These are phyloP conservation scores for Cubamyces lactineus DNA, from an alignment of 768 basidiomycete species.

Conservation along the genomic window DNA sequence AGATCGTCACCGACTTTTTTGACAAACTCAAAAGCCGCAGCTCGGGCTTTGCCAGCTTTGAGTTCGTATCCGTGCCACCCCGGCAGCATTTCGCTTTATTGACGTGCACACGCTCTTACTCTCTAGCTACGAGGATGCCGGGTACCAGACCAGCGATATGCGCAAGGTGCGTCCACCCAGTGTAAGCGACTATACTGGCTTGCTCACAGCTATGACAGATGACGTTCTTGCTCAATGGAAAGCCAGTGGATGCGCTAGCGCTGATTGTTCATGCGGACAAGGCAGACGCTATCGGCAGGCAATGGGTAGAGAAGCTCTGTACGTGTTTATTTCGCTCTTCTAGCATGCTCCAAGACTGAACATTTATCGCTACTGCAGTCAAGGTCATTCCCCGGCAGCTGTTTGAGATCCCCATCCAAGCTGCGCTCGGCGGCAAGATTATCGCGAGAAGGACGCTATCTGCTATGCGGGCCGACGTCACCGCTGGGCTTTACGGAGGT, in stretches of 20 bases:
- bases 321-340: slow-evolving; percentile 34
- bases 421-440: slow-evolving; percentile 83
- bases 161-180: slow-evolving; percentile 62
- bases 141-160: slow-evolving; percentile 80
- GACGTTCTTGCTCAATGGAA: slow-evolving; percentile 85
- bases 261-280: slow-evolving; percentile 86
- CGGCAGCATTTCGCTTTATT: neutral
- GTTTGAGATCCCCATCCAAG: slow-evolving; percentile 96
- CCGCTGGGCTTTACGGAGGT: slow-evolving; percentile 93
- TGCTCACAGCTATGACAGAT: slow-evolving; percentile 53
- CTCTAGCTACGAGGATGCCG: slow-evolving; percentile 89
- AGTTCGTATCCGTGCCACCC: slow-evolving; percentile 51
- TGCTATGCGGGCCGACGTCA: slow-evolving; percentile 89
- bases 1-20: slow-evolving; percentile 95
- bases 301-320: slow-evolving; percentile 95
- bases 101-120: neutral
- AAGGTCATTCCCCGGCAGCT: slow-evolving; percentile 91
- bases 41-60: slow-evolving; percentile 90
- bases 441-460: slow-evolving; percentile 89
- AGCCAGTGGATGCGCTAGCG: slow-evolving; percentile 91
- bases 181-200: neutral
- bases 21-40: slow-evolving; percentile 92
- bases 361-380: slow-evolving; percentile 48
- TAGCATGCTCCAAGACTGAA: neutral
- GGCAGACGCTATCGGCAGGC: slow-evolving; percentile 71